Conservation (phyloP, 2,329 filamentous ascomycete species). For the Venturia oleaginea region DNA sequence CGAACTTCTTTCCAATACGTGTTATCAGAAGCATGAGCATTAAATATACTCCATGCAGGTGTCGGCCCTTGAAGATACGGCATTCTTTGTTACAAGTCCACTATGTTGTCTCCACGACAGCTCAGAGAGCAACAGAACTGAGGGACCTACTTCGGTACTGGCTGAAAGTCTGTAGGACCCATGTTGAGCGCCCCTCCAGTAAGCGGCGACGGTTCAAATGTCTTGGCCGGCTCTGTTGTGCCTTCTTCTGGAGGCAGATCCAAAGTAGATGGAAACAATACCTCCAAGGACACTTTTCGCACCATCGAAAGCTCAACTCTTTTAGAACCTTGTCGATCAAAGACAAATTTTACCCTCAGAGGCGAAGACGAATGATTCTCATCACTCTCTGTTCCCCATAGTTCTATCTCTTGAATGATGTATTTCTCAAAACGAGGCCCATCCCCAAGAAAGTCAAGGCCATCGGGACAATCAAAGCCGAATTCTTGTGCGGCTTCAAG, state of each 20-base stretch:
- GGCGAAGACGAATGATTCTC: constrained; percentile 10
- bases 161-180: constrained; percentile 21
- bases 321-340: constrained; percentile 32
- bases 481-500: constrained; percentile 42
- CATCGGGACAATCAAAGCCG: not conserved
- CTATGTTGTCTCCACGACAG: not conserved
- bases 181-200: constrained; percentile 28
- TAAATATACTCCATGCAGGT: too few relatives aligned
- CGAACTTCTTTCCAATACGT: too few relatives aligned
- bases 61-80: too few relatives aligned
- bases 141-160: constrained; percentile 7
- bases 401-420: not conserved
- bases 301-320: constrained; percentile 31
- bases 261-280: constrained; percentile 50
- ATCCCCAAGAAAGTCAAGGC: not conserved
- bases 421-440: not conserved
- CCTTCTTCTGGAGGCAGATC: constrained; percentile 31
- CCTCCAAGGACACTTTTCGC: constrained; percentile 37
- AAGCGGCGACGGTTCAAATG: constrained; percentile 25
- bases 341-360: constrained; percentile 41
- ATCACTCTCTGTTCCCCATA: not conserved
- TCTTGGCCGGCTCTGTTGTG: constrained; percentile 1
- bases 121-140: not conserved
- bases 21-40: too few relatives aligned
- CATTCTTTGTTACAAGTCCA: not conserved